These are phyloP conservation scores for Dissophora ornata DNA, from an alignment of 192 early-diverging fungal species.

Conservation along the genomic window DNA sequence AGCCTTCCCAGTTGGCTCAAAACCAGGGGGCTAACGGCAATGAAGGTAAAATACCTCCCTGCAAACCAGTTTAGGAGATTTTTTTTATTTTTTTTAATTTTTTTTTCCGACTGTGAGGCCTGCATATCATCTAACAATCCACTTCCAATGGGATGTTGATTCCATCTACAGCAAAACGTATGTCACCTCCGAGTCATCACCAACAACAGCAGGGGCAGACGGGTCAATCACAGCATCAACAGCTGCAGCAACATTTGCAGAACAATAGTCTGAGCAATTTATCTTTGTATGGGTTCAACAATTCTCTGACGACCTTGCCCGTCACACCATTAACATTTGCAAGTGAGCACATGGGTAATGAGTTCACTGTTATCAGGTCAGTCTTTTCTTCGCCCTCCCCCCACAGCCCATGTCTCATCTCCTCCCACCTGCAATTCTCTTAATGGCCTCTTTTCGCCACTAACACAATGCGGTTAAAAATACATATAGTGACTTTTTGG, in stretches of 20 bases:
- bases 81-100: not conserved
- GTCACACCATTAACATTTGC: constrained; percentile 76
- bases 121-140: no score
- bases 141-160: no score
- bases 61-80: not conserved
- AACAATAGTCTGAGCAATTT: constrained; percentile 6
- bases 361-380: constrained; percentile 79
- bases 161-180: no score
- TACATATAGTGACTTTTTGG: constrained; percentile 63
- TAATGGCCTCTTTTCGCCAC: not conserved
- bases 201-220: no score
- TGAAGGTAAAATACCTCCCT: not conserved
- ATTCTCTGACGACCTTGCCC: constrained; percentile 34
- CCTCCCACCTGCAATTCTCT: no score
- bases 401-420: no score
- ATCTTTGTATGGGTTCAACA: constrained; percentile 33
- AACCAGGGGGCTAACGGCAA: constrained; percentile 9
- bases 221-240: constrained; percentile 25
- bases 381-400: no score
- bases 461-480: not conserved
- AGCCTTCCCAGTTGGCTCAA: constrained; percentile 49
- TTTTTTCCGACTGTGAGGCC: no score
- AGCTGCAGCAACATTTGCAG: constrained; percentile 22
- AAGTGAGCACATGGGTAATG: constrained; percentile 81
- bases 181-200: no score